Conservation (phyloP, 352 stramenopile species). For the Pseudoperonospora humuli region DNA sequence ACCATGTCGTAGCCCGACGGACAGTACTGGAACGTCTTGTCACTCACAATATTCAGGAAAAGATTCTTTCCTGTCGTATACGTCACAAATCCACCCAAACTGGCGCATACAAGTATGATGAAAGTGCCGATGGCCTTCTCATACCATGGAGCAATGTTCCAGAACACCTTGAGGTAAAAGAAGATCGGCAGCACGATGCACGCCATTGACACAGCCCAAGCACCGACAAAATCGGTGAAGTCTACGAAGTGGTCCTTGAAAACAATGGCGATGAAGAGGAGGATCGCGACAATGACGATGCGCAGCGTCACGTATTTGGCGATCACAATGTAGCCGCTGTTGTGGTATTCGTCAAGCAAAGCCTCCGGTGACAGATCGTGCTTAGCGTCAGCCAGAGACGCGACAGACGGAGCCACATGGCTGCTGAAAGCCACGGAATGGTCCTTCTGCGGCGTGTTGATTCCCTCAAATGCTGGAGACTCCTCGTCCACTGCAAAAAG, state of each 20-base stretch:
- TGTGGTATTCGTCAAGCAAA: slow-evolving; percentile 32
- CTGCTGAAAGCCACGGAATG: background rate
- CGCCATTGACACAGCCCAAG: slow-evolving; percentile 43
- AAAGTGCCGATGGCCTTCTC: slow-evolving; percentile 23
- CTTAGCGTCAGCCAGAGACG: slow-evolving; percentile 28
- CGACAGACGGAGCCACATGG: no score
- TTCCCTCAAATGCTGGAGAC: slow-evolving; percentile 24
- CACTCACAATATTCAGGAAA: slow-evolving; percentile 17
- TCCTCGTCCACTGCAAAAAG: no score
- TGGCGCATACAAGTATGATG: slow-evolving; percentile 20
- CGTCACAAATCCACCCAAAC: slow-evolving; percentile 26
- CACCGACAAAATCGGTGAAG: slow-evolving; percentile 57
- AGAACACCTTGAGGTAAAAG: slow-evolving; percentile 33
- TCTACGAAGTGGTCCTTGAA: slow-evolving; percentile 63
- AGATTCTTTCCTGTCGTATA: slow-evolving; percentile 24
- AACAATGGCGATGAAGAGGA: slow-evolving; percentile 37
- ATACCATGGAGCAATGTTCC: slow-evolving; percentile 18
- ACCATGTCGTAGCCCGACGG: no score
- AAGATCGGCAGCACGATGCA: slow-evolving; percentile 53
- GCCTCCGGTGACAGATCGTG: slow-evolving; percentile 25
- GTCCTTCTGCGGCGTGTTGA: slow-evolving; percentile 11
- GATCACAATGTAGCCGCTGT: slow-evolving; percentile 26
- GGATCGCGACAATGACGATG: slow-evolving; percentile 30
- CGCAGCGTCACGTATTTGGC: slow-evolving; percentile 38
- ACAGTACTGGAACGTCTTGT: slow-evolving; percentile 28